Evolutionary conservation across 495 filamentous ascomycete genomes (phyloP), one percentile per base, ranked within the genome.

Genomic region (Penicillium goetzii): DNA sequence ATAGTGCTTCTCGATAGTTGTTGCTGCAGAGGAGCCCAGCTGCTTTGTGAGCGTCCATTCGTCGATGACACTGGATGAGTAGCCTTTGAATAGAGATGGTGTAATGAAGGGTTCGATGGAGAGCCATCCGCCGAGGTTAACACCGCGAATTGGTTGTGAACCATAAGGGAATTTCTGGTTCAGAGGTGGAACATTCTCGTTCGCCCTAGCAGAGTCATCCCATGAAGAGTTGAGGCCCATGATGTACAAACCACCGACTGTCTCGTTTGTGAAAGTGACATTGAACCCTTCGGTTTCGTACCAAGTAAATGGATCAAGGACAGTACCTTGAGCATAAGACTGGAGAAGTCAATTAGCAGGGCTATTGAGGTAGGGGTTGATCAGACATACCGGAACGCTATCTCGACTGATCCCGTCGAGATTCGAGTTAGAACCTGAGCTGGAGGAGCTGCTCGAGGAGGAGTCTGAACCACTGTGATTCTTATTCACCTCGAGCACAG

Each of bases 111-210:
- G 96, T 65, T 99, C 96, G 9, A 99, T 78, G 0, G 89, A 90
- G 3, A 99, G 84, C 96, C 95, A 99, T 30, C 96, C 96, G 38
- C 96, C 95, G 4, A 98, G 67, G 72, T 97, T 99, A 25, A 98
- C 90, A 2, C 96, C 96, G 1, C 93, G 86, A 28, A 95, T 92
- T 6, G 92, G 93, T 52, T 78, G 85, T 3, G 83, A 85, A 1
- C 90, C 86, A 70, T 98, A 99, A n/a, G 86, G 79, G 61, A 84
- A 85, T 0, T 67, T 58, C 63, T 95, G 79, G 59, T 92, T 85
- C 14, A 99, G 80, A 1, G 91, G 78, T 17, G 93, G 92, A 0
- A 93, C 91, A 45, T 92, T 87, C 17, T 84, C 80, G 70, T 97
- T 98, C 17, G 95, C 84, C 53, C 81, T 78, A 14, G 83, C 80